Conservation (phyloP, 176 grass and related monocot genomes). For the Carex cristatella region DNA sequence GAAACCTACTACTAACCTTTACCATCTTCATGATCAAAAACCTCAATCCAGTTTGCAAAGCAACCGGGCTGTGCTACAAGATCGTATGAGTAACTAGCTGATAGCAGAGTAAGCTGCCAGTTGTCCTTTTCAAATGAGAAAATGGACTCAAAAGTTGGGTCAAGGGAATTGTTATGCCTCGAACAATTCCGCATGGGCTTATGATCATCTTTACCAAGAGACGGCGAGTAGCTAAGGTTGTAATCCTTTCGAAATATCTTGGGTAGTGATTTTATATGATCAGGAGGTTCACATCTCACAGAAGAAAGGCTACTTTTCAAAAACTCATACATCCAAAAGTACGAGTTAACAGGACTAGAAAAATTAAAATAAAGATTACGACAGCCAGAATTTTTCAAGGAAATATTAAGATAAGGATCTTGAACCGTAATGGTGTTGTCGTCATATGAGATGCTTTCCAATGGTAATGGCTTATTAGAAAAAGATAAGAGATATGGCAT, state of each 20-base stretch:
- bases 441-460: slow-evolving; percentile 1
- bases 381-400: background rate
- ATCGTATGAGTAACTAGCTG: background rate
- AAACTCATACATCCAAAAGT: background rate
- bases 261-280: background rate
- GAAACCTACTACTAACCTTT: background rate
- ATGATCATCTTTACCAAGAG: background rate
- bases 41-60: background rate
- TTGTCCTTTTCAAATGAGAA: background rate
- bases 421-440: background rate
- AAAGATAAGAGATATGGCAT: background rate
- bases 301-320: background rate
- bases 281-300: background rate
- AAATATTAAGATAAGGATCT: background rate
- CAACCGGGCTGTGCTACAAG: background rate
- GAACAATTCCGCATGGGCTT: background rate
- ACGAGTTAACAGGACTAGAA: background rate
- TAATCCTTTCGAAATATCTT: background rate
- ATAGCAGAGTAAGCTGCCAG: background rate
- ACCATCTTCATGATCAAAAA: background rate
- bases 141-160: background rate
- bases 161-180: background rate
- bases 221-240: background rate
- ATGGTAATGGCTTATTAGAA: background rate
- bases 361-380: background rate